phyloP scores from a whole-genome alignment of 345 rosid genomes.

The Erucastrum elatum region DNA sequence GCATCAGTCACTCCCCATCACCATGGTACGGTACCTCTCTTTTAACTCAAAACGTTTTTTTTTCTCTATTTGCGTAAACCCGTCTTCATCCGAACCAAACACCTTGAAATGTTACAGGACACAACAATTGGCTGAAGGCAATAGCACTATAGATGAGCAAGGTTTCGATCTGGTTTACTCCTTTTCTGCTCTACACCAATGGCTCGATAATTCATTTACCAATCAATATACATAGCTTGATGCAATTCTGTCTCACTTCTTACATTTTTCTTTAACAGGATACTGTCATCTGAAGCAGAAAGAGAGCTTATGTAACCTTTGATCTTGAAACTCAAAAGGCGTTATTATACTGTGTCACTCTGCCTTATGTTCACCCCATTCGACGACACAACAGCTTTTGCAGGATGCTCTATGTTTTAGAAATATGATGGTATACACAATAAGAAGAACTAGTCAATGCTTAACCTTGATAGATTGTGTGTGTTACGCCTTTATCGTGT shows the following conservation, averaged over 20 bases:
- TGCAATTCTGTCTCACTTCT: neutral
- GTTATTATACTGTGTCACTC: neutral
- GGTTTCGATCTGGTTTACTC: slow-evolving; percentile 22
- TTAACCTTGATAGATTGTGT: neutral
- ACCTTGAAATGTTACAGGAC: slow-evolving; percentile 45
- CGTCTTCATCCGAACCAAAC: slow-evolving; percentile 2
- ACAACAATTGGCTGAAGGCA: slow-evolving; percentile 47
- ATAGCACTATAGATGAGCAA: slow-evolving; percentile 45
- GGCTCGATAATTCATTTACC: neutral
- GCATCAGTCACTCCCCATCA: slow-evolving; percentile 59
- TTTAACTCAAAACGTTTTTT: neutral
- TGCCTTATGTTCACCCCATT: neutral
- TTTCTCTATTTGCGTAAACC: slow-evolving; percentile 13
- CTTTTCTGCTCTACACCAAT: neutral
- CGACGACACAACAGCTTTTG: neutral
- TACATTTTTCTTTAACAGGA: slow-evolving; percentile 19
- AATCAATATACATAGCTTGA: neutral
- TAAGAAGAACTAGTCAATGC: neutral
- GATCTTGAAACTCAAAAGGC: neutral
- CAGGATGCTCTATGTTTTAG: neutral
- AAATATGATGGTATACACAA: neutral
- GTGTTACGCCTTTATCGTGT: neutral
- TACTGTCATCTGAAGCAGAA: slow-evolving; percentile 30
- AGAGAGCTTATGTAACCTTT: neutral
- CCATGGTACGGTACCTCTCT: slow-evolving; percentile 39